phyloP scores from a whole-genome alignment of 73 alveolate species.

The Paramecium caudatum region DNA sequence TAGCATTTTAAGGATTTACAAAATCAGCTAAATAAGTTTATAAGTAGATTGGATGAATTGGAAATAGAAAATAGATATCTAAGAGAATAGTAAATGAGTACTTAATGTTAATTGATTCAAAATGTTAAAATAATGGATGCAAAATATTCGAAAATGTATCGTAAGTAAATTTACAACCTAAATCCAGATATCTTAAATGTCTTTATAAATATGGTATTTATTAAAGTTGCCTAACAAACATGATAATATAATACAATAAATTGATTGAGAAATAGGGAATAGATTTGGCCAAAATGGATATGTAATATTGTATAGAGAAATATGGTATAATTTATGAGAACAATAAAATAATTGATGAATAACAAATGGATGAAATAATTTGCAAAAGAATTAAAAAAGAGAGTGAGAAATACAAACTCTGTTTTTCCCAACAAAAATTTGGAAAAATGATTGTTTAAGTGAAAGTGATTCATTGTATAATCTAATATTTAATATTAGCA shows the following conservation, averaged over 20 bases:
- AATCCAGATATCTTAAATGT: not conserved
- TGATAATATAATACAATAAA: slow-evolving; percentile 25
- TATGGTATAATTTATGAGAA: not conserved
- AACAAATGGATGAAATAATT: not conserved
- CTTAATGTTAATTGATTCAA: not conserved
- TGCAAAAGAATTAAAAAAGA: slow-evolving; percentile 10
- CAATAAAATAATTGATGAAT: slow-evolving; percentile 2
- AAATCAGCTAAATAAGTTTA: not conserved
- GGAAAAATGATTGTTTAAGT: not conserved
- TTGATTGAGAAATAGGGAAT: slow-evolving; percentile 27
- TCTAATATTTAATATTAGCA: no score
- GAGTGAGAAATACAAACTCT: not conserved
- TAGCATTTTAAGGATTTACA: not conserved
- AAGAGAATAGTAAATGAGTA: not conserved
- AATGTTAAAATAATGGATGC: not conserved
- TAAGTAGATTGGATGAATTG: not conserved
- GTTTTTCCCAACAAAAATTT: not conserved
- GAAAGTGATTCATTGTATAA: slow-evolving; percentile 25
- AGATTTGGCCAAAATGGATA: slow-evolving; percentile 2
- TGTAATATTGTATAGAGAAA: not conserved
- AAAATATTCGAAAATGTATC: not conserved
- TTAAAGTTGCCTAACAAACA: not conserved
- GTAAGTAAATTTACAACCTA: not conserved
- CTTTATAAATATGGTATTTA: not conserved
- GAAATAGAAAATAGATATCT: not conserved